Evolutionary conservation across 2,329 filamentous ascomycete genomes (phyloP).

Genomic region (Monosporascus cannonballus): DNA sequence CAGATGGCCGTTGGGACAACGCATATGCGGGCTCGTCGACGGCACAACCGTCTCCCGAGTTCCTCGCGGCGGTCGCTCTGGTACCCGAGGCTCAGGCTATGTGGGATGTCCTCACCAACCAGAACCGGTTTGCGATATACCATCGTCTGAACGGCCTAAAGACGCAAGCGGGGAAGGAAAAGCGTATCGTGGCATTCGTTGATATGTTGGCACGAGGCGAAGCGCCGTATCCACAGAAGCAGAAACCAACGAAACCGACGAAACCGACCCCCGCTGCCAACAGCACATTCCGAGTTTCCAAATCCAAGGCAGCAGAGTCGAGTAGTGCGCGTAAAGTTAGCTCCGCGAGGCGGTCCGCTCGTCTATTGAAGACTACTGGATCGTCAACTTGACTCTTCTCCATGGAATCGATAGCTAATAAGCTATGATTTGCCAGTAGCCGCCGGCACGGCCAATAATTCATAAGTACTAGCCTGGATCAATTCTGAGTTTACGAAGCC

Average conservation of each 20-base stretch:
- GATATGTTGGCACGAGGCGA: constrained; percentile 17
- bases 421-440: too few relatives aligned
- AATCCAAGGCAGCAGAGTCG: not conserved
- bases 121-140: constrained; percentile 18
- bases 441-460: too few relatives aligned
- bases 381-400: not conserved
- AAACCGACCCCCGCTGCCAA: not conserved
- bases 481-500: too few relatives aligned
- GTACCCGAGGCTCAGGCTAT: constrained; percentile 13
- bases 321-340: not conserved
- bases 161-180: constrained; percentile 17
- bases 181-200: constrained; percentile 18
- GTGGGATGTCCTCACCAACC: constrained; percentile 11
- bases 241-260: not conserved
- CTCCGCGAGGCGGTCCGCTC: not conserved
- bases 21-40: constrained; percentile 47
- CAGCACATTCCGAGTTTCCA: not conserved
- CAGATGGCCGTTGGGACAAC: constrained; percentile 51
- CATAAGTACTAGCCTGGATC: too few relatives aligned
- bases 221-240: constrained; percentile 14
- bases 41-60: constrained; percentile 42
- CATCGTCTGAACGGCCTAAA: constrained; percentile 18
- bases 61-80: constrained; percentile 26
- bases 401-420: too few relatives aligned
- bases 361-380: not conserved